Percentiles rank a stretch among this genome's conserved stretches.
Evolutionary conservation across 2,329 filamentous ascomycete species (phyloP).

Genomic region (Colletotrichum spinosum): DNA sequence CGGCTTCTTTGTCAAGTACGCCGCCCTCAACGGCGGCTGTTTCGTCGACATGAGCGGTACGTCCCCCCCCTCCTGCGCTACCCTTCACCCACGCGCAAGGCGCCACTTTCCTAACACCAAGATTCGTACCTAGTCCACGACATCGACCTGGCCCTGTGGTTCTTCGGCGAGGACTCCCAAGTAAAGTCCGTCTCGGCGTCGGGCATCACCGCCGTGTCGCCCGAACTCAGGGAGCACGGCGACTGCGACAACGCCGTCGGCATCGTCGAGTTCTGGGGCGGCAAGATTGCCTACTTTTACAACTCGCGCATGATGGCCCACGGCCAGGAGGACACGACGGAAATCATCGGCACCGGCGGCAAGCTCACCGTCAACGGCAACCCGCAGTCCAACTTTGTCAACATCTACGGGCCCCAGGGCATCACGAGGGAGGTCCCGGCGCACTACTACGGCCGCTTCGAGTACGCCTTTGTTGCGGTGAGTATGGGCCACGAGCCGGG

Average conservation of each 20-base stretch:
- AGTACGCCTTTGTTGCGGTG: conserved; percentile 67
- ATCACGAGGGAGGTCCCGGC: conserved; percentile 69
- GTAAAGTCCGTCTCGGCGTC: conserved; percentile 47
- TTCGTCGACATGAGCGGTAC: conserved; percentile 66
- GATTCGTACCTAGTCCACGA: conserved; percentile 13
- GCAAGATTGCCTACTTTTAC: conserved; percentile 74
- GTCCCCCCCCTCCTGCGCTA: too few species aligned
- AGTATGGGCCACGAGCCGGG: neutral
- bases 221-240: conserved; percentile 47
- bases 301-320: conserved; percentile 74
- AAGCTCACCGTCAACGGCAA: conserved; percentile 72
- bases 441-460: conserved; percentile 73
- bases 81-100: too few species aligned
- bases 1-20: conserved; percentile 77
- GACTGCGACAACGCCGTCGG: conserved; percentile 55
- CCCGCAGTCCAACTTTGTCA: conserved; percentile 65
- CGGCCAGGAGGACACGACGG: conserved; percentile 75
- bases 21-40: conserved; percentile 73
- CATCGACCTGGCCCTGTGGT: conserved; percentile 47
- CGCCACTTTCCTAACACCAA: too few species aligned
- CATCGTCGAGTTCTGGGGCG: conserved; percentile 73
- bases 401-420: conserved; percentile 63
- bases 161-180: conserved; percentile 46
- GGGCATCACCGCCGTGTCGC: conserved; percentile 47
- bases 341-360: conserved; percentile 75